phyloP scores from a whole-genome alignment of 495 filamentous ascomycete species.

The Evernia prunastri region DNA sequence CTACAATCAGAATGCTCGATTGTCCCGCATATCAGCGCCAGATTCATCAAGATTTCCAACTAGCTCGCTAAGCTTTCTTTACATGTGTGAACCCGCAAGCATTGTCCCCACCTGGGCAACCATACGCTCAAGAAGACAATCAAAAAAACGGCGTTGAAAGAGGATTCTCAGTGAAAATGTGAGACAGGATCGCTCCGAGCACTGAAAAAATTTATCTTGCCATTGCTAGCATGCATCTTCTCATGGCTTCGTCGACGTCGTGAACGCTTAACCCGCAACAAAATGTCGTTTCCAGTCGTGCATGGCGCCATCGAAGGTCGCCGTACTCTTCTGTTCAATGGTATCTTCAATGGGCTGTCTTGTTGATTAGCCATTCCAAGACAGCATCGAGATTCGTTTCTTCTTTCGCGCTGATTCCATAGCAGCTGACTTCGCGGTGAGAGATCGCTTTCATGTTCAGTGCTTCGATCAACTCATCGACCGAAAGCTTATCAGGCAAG shows the following conservation, averaged over 20 bases:
- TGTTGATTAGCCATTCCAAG: conserved; percentile 88
- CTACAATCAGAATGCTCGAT: neutral
- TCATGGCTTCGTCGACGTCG: conserved; percentile 33
- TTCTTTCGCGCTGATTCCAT: conserved; percentile 96
- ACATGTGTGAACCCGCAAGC: neutral
- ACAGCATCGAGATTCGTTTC: conserved; percentile 98
- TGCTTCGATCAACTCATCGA: conserved; percentile 90
- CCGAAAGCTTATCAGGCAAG: conserved; percentile 74
- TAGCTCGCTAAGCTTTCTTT: neutral
- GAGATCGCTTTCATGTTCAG: conserved; percentile 86
- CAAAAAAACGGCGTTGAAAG: neutral
- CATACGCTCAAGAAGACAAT: neutral
- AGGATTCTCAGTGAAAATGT: neutral
- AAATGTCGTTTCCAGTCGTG: conserved; percentile 18
- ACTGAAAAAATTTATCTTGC: conserved; percentile 14
- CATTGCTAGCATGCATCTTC: conserved; percentile 30
- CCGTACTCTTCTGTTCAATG: conserved; percentile 1
- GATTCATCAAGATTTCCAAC: neutral
- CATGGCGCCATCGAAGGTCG: conserved; percentile 13
- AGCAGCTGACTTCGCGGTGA: conserved; percentile 94
- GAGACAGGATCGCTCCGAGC: conserved; percentile 11
- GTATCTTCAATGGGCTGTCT: conserved; percentile 21
- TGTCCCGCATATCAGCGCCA: neutral
- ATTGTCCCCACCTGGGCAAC: neutral
- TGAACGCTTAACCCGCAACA: conserved; percentile 22